Base-by-base conservation (phyloP, 2,329 filamentous ascomycete genomes). In the Xylariaceae sp. region DNA sequence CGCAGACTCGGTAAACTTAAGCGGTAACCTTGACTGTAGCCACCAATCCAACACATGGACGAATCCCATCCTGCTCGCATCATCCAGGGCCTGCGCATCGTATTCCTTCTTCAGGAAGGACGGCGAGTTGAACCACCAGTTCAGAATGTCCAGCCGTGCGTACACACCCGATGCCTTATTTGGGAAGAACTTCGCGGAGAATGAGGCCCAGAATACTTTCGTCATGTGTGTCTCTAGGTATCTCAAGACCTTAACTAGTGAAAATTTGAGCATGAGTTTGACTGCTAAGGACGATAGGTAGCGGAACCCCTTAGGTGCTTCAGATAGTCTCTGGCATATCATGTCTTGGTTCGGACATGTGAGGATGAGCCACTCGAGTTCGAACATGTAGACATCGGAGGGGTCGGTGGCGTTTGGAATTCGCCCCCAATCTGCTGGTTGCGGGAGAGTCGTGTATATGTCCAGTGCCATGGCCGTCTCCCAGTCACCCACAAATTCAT, bases 191-290 rank as follows among this genome's bases (percentile, higher is more conserved):
- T 88, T 88, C 41, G 89, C 88, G 64, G 91, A 91, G 30, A 91
- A 94, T 2, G 65, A 67, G 2, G 86, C 83, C 78, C 87, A 90
- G 71, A 95, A 94, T 3, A 96, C 81, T 52, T 95, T 76, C 5
- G 77, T 68, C 81, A 66, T 78, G 44, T 82, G 74, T 19, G 79
- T 77, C 56, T 87, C 83, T 0, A 90, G 73, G 61, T 87, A 90
- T 2, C 81, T 80, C 32, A 97, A 80, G 3, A 96, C 82, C 11
- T 87, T 82, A 14, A 86, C 87, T 58, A 92, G 85, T 39, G 86
- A 88, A 66, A 96, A 96, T 57, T 94, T 90, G 73, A 96, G 90
- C 59, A 96, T 90, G 38, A 96, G 80, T 62, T 91, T 90, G 54
- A 94, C 87, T 35, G 89, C 88, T 1, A 95, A 75, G 2, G 86